These are phyloP conservation scores for Podaxis sp. DNA, from an alignment of 768 basidiomycete species.

Conservation along the genomic window DNA sequence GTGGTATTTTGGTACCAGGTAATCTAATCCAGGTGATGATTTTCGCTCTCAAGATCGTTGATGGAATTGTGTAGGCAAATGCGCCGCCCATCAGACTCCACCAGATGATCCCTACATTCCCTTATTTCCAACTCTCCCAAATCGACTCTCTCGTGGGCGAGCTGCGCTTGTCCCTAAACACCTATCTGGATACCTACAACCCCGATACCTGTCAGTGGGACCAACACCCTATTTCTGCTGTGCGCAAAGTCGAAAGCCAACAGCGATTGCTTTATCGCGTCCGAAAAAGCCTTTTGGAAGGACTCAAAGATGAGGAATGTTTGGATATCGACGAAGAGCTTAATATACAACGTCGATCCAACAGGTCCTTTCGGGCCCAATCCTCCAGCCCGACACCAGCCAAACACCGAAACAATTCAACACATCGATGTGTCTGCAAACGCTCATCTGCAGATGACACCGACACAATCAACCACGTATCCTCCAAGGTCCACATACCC, in stretches of 20 bases:
- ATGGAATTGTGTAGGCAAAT: conserved; percentile 37
- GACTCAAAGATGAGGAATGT: conserved; percentile 58
- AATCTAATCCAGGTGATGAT: conserved; percentile 15
- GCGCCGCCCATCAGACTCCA: conserved; percentile 58
- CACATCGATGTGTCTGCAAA: conserved; percentile 19
- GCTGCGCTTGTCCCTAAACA: conserved; percentile 48
- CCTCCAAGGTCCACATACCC: conserved; percentile 30
- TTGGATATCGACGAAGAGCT: conserved; percentile 56
- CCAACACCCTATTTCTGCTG: conserved; percentile 59
- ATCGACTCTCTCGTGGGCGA: conserved; percentile 53
- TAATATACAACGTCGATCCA: conserved; percentile 36
- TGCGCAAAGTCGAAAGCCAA: conserved; percentile 57
- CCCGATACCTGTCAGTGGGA: conserved; percentile 60
- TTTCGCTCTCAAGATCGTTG: conserved; percentile 1
- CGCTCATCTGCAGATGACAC: conserved; percentile 23
- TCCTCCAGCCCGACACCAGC: conserved; percentile 10
- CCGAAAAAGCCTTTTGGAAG: conserved; percentile 58
- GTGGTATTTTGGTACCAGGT: conserved; percentile 75
- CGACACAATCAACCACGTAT: conserved; percentile 8
- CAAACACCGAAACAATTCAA: conserved; percentile 1
- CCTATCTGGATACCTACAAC: conserved; percentile 65
- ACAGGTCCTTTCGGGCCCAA: conserved; percentile 18
- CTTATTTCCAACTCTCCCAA: conserved; percentile 59
- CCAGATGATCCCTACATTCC: conserved; percentile 61
- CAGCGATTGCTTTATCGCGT: conserved; percentile 64